These are phyloP conservation scores for Aspergillus sclerotioniger DNA, from an alignment of 495 filamentous ascomycete genomes.

Conservation along the genomic window DNA sequence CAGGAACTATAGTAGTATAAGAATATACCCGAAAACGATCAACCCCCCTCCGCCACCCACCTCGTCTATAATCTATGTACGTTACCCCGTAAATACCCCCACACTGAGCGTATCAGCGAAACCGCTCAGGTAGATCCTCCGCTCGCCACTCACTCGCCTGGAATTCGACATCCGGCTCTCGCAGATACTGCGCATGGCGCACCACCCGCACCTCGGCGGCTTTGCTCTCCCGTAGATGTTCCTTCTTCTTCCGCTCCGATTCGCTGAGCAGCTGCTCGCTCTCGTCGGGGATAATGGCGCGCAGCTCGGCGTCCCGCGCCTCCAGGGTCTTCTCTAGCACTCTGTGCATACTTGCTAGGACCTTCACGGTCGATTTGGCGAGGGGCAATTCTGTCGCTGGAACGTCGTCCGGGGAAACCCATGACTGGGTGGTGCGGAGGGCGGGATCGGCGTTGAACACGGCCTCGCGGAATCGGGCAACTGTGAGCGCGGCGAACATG, in stretches of 20 bases:
- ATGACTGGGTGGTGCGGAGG: conserved; percentile 53
- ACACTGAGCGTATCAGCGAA: no score
- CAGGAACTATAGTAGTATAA: no score
- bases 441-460: conserved; percentile 42
- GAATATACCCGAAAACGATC: no score
- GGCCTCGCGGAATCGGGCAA: conserved; percentile 87
- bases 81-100: no score
- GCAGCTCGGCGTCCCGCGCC: conserved; percentile 58
- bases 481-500: conserved; percentile 92
- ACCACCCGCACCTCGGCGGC: conserved; percentile 80
- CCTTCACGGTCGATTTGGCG: conserved; percentile 77
- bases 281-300: conserved; percentile 12
- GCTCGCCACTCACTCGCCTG: conserved; percentile 36
- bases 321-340: conserved; percentile 75
- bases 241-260: conserved; percentile 58
- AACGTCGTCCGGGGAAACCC: conserved; percentile 69
- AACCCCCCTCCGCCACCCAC: background rate
- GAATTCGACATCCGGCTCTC: conserved; percentile 53
- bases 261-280: conserved; percentile 27
- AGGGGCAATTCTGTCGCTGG: conserved; percentile 70
- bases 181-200: conserved; percentile 63
- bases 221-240: conserved; percentile 66
- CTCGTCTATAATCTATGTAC: conserved; percentile 2
- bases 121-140: conserved; percentile 28
- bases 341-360: conserved; percentile 89